Percentiles rank a stretch among this genome's conserved stretches.
phyloP scores from a whole-genome alignment of 805 yeast species.

The Barnettozyma sp. region DNA sequence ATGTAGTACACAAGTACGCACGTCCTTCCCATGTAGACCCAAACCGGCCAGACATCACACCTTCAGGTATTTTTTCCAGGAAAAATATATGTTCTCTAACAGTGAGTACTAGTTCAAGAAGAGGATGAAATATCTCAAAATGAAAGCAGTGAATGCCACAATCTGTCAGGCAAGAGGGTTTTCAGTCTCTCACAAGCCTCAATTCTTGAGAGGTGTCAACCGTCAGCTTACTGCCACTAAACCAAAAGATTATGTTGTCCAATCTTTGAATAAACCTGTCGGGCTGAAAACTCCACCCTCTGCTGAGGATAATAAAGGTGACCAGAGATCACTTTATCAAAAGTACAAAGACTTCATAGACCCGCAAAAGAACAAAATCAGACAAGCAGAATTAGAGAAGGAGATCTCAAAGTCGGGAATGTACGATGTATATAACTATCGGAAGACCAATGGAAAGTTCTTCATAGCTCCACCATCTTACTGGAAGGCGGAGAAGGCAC shows the following conservation, averaged over 20 bases:
- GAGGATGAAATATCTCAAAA: neutral
- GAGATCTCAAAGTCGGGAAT: conserved; percentile 66
- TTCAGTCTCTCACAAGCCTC: conserved; percentile 5
- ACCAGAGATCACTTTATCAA: conserved; percentile 30
- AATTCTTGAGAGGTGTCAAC: conserved; percentile 28
- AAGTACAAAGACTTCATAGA: conserved; percentile 42
- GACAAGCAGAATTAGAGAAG: conserved; percentile 48
- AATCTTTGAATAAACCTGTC: conserved; percentile 37
- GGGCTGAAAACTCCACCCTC: conserved; percentile 37
- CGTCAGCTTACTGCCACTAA: conserved; percentile 31
- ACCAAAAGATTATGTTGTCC: conserved; percentile 30
- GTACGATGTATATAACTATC: conserved; percentile 54
- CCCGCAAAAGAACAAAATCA: conserved; percentile 38
- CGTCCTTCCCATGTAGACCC: no score
- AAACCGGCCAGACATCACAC: no score
- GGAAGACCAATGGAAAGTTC: conserved; percentile 77
- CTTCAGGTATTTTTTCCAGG: no score
- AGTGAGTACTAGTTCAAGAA: no score
- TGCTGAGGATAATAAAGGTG: conserved; percentile 35
- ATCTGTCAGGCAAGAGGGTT: conserved; percentile 8
- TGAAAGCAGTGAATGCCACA: neutral
- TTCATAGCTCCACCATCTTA: conserved; percentile 77
- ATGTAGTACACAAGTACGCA: no score
- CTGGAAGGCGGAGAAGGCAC: conserved; percentile 64
- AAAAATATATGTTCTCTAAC: no score